Conservation (phyloP, 805 yeast species). For the Komagataella ulmi region DNA sequence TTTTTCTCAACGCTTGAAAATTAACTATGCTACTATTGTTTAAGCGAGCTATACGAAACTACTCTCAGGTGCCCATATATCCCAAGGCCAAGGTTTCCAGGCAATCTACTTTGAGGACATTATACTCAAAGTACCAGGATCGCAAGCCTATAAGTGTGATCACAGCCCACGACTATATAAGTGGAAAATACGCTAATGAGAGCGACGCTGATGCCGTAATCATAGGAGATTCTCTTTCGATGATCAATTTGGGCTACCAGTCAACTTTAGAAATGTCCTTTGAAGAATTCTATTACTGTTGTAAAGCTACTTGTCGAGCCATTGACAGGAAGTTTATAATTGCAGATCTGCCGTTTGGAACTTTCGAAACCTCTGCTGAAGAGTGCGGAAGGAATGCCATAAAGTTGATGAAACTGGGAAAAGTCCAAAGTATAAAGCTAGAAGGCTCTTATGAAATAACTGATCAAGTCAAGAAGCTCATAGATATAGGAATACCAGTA, state of each 20-base stretch:
- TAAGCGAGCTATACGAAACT: background rate
- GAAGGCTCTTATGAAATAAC: slow-evolving; percentile 66
- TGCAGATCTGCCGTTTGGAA: slow-evolving; percentile 85
- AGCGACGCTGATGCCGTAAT: slow-evolving; percentile 53
- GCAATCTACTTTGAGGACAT: background rate
- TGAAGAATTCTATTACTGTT: slow-evolving; percentile 70
- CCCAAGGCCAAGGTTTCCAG: background rate
- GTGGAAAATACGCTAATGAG: slow-evolving; percentile 55
- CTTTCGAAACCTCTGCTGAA: slow-evolving; percentile 51
- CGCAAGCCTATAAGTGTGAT: slow-evolving; percentile 20
- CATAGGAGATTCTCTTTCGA: slow-evolving; percentile 88
- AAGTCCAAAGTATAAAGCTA: slow-evolving; percentile 64
- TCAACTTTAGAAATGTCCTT: slow-evolving; percentile 65
- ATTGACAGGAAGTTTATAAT: slow-evolving; percentile 50
- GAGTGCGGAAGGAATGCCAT: slow-evolving; percentile 53
- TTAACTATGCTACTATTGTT: background rate
- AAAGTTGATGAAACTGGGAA: slow-evolving; percentile 38
- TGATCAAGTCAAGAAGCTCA: slow-evolving; percentile 40
- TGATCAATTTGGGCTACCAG: slow-evolving; percentile 76
- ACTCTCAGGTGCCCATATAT: background rate
- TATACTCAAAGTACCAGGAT: background rate
- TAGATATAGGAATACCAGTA: slow-evolving; percentile 70
- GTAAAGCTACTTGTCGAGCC: slow-evolving; percentile 67
- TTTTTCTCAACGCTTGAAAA: background rate
- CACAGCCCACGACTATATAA: slow-evolving; percentile 85